Evolutionary conservation across 441 rosid genomes (phyloP).

Genomic region (Corymbia calophylla): DNA sequence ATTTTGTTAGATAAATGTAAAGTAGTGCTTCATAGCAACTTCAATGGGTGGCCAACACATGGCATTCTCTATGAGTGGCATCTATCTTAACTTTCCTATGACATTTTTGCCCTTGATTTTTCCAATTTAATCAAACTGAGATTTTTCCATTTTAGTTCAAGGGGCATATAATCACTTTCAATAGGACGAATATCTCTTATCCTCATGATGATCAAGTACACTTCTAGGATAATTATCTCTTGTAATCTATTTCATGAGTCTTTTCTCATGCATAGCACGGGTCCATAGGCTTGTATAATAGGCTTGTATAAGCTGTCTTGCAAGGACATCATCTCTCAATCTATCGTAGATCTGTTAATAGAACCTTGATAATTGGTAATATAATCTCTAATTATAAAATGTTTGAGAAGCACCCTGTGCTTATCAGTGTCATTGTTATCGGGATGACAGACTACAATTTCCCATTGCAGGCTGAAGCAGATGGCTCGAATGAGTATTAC

Average conservation of each 20-base stretch:
- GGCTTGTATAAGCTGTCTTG: too few species aligned
- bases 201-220: neutral
- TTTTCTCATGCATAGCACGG: too few species aligned
- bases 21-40: neutral
- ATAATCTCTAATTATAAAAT: too few species aligned
- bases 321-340: too few species aligned
- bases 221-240: too few species aligned
- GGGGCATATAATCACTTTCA: neutral
- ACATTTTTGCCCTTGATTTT: neutral
- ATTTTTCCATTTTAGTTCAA: neutral
- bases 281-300: too few species aligned
- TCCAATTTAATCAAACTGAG: neutral
- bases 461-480: constrained; percentile 55
- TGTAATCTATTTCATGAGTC: too few species aligned
- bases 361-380: too few species aligned
- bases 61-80: neutral
- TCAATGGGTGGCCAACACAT: neutral
- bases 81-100: neutral
- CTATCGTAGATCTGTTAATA: too few species aligned
- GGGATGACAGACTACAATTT: neutral
- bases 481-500: constrained; percentile 69
- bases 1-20: neutral
- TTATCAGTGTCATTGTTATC: too few species aligned
- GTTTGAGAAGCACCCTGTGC: too few species aligned
- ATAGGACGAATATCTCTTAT: neutral